A percentile compares a stretch with the other conserved stretches of the same genome.
Evolutionary conservation across 257 asterid species (phyloP).

Genomic region (Nicotiana noctiflora): DNA sequence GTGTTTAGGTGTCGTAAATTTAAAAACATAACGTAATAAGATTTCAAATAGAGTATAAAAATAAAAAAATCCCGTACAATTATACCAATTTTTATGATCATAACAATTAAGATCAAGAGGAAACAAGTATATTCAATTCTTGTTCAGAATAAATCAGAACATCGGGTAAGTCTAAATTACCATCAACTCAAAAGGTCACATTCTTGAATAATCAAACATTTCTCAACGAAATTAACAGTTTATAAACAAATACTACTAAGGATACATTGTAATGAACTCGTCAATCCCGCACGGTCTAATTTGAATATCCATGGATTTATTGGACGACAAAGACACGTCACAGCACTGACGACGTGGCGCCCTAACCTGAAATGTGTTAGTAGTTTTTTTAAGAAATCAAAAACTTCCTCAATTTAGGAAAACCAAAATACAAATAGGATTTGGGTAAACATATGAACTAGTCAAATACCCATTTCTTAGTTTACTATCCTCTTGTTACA

Average conservation of each 20-base stretch:
- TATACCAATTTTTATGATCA: too few species aligned
- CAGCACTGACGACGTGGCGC: slow-evolving; percentile 59
- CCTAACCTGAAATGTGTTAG: slow-evolving; percentile 24
- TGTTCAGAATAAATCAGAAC: neutral
- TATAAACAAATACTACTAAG: neutral
- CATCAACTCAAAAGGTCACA: neutral
- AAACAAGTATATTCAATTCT: too few species aligned
- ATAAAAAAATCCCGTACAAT: too few species aligned
- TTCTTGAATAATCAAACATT: neutral
- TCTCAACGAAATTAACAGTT: neutral
- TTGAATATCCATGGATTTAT: slow-evolving; percentile 30
- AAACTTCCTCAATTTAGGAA: neutral
- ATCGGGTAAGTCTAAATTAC: neutral
- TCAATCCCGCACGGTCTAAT: slow-evolving; percentile 46
- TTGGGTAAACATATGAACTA: too few species aligned
- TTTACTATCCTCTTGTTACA: too few species aligned
- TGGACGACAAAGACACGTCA: slow-evolving; percentile 35
- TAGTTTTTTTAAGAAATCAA: neutral
- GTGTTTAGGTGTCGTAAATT: too few species aligned
- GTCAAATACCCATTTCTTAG: too few species aligned
- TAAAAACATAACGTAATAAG: too few species aligned
- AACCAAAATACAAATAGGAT: too few species aligned
- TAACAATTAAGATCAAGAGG: too few species aligned
- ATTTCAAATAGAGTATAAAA: too few species aligned
- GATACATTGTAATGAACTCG: slow-evolving; percentile 40